Conservation (phyloP, 768 basidiomycete species). For the Lactarius evosmus region DNA sequence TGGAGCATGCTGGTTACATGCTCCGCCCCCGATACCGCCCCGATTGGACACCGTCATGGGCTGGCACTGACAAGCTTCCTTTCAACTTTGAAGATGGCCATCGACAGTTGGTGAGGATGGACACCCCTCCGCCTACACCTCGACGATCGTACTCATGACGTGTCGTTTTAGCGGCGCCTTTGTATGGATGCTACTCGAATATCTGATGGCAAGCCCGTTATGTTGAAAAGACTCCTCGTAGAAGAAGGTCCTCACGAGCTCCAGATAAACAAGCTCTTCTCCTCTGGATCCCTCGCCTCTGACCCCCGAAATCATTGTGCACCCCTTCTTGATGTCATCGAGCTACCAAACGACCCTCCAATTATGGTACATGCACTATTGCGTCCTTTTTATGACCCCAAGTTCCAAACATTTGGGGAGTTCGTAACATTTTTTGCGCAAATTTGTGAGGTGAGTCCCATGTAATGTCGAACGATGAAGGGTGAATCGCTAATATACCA, state of each 20-base stretch:
- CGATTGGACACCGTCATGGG: conserved; percentile 17
- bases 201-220: conserved; percentile 13
- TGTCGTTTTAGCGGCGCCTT: conserved; percentile 4
- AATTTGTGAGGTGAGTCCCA: conserved; percentile 36
- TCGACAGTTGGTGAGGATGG: conserved; percentile 9
- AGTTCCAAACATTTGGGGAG: conserved; percentile 38
- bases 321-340: conserved; percentile 30
- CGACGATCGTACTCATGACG: not conserved
- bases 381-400: conserved; percentile 31
- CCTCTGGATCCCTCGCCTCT: conserved; percentile 24
- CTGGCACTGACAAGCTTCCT: not conserved
- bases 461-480: not conserved
- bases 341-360: conserved; percentile 24
- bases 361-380: conserved; percentile 38
- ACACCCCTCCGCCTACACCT: not conserved
- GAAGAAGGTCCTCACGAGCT: conserved; percentile 17
- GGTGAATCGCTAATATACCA: not conserved
- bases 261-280: conserved; percentile 13
- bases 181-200: conserved; percentile 23
- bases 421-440: conserved; percentile 36
- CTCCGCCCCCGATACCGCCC: conserved; percentile 17
- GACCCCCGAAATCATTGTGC: conserved; percentile 34
- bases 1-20: conserved; percentile 10
- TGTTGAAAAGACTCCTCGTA: conserved; percentile 12
- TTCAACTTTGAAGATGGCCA: conserved; percentile 8